These are phyloP conservation scores for Aspergillus latus DNA, from an alignment of 2,329 filamentous ascomycete genomes.

Conservation along the genomic window DNA sequence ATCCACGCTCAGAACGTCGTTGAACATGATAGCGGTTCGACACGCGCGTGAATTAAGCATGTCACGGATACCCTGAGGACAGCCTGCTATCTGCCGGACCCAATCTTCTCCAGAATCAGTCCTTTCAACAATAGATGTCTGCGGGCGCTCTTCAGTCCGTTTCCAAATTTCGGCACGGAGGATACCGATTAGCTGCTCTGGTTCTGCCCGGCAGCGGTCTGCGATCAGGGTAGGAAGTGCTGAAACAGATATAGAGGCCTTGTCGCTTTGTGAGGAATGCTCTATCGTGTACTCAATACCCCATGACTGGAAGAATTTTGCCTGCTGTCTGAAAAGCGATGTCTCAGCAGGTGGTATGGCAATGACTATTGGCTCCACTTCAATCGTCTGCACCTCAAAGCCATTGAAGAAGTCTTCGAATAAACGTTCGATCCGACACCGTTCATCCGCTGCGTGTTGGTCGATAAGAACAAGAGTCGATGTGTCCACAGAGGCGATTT, in stretches of 20 bases:
- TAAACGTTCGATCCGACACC: conserved; percentile 73
- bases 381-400: conserved; percentile 25
- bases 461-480: conserved; percentile 72
- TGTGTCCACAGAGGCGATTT: conserved; percentile 40
- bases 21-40: conserved; percentile 53
- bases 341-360: conserved; percentile 63
- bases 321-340: conserved; percentile 56
- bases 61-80: conserved; percentile 73
- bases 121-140: not conserved
- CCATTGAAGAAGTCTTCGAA: conserved; percentile 55
- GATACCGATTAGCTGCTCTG: conserved; percentile 69
- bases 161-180: conserved; percentile 74
- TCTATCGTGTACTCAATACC: conserved; percentile 65
- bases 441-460: conserved; percentile 93
- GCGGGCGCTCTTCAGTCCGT: conserved; percentile 47
- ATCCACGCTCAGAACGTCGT: conserved; percentile 40
- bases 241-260: conserved; percentile 49
- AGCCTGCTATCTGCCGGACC: conserved; percentile 64
- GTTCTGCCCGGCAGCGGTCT: conserved; percentile 73
- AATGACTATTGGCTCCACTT: conserved; percentile 57
- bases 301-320: conserved; percentile 66
- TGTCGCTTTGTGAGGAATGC: conserved; percentile 10
- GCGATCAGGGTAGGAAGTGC: conserved; percentile 69
- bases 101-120: conserved; percentile 41
- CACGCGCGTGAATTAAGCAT: conserved; percentile 52